These are phyloP conservation scores for Brassica cretica DNA, from an alignment of 345 rosid species.

Conservation along the genomic window DNA sequence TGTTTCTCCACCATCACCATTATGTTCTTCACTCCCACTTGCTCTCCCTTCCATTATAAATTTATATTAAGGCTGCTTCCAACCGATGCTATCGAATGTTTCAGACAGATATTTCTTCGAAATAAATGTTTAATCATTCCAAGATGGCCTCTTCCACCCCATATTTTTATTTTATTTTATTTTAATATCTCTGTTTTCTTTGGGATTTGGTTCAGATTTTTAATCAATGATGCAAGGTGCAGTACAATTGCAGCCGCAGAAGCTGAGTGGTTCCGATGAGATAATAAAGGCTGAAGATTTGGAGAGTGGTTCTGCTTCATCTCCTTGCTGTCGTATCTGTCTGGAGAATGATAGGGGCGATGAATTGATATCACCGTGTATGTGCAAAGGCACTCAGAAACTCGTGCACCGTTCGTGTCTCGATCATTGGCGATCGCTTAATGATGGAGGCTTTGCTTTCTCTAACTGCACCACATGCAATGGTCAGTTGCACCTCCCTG, in stretches of 20 bases:
- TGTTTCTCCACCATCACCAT: slow-evolving; percentile 48
- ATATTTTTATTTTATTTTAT: too few species aligned
- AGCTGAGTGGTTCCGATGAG: slow-evolving; percentile 41
- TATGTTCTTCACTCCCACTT: slow-evolving; percentile 35
- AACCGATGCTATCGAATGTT: too few species aligned
- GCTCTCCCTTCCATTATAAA: not conserved
- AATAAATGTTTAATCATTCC: not conserved
- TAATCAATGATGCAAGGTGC: slow-evolving; percentile 56
- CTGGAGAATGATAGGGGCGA: slow-evolving; percentile 76
- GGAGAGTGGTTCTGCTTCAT: slow-evolving; percentile 37
- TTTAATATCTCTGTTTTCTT: too few species aligned
- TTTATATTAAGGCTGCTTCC: too few species aligned
- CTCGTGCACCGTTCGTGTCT: slow-evolving; percentile 85
- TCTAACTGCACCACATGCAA: slow-evolving; percentile 91
- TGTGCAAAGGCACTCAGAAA: slow-evolving; percentile 97
- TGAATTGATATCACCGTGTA: slow-evolving; percentile 94
- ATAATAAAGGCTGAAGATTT: slow-evolving; percentile 48
- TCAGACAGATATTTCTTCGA: too few species aligned
- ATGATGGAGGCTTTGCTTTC: slow-evolving; percentile 75
- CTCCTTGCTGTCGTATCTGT: slow-evolving; percentile 70
- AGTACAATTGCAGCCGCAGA: slow-evolving; percentile 57
- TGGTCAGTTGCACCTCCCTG: slow-evolving; percentile 46
- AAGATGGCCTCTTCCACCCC: too few species aligned
- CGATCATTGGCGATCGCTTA: slow-evolving; percentile 87
- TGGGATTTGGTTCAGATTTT: too few species aligned